Evolutionary conservation across 345 rosid genomes (phyloP).

Genomic region (Eutrema japonicum): DNA sequence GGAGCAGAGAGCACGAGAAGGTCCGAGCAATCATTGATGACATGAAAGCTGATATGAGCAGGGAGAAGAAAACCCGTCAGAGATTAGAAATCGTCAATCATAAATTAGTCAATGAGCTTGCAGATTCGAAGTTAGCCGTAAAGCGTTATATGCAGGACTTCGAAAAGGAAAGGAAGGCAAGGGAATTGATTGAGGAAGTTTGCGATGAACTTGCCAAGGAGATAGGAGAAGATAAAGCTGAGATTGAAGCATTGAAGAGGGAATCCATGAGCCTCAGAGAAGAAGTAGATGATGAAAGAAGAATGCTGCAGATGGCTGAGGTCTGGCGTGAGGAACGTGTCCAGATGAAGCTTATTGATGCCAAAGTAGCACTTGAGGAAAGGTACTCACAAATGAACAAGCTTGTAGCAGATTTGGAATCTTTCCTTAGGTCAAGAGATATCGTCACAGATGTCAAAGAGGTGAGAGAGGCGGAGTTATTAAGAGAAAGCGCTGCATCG

Average conservation of each 20-base stretch:
- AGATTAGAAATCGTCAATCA: constrained; percentile 82
- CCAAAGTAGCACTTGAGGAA: constrained; percentile 61
- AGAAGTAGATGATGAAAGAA: constrained; percentile 84
- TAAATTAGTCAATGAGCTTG: constrained; percentile 83
- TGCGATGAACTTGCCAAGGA: constrained; percentile 90
- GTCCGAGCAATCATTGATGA: constrained; percentile 78
- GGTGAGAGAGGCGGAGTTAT: constrained; percentile 50
- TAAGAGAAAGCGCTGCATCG: constrained; percentile 62
- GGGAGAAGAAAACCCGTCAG: constrained; percentile 79
- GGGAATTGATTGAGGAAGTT: constrained; percentile 86
- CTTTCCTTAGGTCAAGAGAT: constrained; percentile 55
- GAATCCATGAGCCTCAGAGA: constrained; percentile 68
- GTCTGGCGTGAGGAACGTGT: constrained; percentile 98
- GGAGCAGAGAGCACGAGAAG: constrained; percentile 89
- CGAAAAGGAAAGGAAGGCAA: constrained; percentile 76
- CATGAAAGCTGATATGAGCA: constrained; percentile 65
- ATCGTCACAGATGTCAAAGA: constrained; percentile 43
- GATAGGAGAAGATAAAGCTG: constrained; percentile 83
- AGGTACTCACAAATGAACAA: constrained; percentile 55
- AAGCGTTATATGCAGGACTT: constrained; percentile 79
- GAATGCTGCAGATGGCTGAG: constrained; percentile 96
- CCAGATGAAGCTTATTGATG: constrained; percentile 89
- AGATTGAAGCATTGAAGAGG: constrained; percentile 69
- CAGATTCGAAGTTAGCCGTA: constrained; percentile 64
- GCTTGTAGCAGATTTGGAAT: constrained; percentile 68